Evolutionary conservation across 768 basidiomycete genomes (phyloP), one percentile per base, ranked within the genome.

Genomic region (Suillus fuscotomentosus): DNA sequence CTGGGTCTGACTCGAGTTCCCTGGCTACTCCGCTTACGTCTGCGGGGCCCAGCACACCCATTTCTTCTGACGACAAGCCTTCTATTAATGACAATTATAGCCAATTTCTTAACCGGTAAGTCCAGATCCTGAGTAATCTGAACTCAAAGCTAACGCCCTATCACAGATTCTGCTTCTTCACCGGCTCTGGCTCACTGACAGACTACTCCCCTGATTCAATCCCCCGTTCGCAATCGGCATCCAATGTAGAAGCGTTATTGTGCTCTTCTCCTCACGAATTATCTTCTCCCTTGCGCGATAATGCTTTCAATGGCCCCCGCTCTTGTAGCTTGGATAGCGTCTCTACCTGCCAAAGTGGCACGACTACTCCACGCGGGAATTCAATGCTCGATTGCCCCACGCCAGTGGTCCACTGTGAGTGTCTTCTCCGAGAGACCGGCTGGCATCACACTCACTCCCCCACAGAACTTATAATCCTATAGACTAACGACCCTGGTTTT

Each of bases 111-210:
- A 84, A 85, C 75, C 86, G 80, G 90, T 90, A 69, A 54, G 86
- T 81, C 17, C 38, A 15, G 39, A 56, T 50, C 57, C 2, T 20
- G 42, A 54, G 60, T 50, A 31, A 38, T 45, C 1, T 3, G n/a
- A 34, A 11, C 48, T n/a, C 3, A 15, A 47, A 3, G 36, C 24
- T 71, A 50, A 76, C 9, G 7, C 60, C 20, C 48, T 6, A 24
- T 67, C 48, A 14, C 61, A 93, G 91, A 69, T 92, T 89, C 75
- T 93, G 91, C 78, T 93, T 92, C 77, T 93, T 85, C 76, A 92
- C 91, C 3, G 91, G 91, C 1, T 69, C 80, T 3, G 84, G 81
- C 41, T 71, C 77, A 3, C 39, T 75, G 60, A 65, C 74, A n/a
- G 75, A 75, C 57, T 72, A 72, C 27, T 62, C 74, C 0, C 64